Conservation (phyloP, 345 rosid genomes). For the Mangifera indica region DNA sequence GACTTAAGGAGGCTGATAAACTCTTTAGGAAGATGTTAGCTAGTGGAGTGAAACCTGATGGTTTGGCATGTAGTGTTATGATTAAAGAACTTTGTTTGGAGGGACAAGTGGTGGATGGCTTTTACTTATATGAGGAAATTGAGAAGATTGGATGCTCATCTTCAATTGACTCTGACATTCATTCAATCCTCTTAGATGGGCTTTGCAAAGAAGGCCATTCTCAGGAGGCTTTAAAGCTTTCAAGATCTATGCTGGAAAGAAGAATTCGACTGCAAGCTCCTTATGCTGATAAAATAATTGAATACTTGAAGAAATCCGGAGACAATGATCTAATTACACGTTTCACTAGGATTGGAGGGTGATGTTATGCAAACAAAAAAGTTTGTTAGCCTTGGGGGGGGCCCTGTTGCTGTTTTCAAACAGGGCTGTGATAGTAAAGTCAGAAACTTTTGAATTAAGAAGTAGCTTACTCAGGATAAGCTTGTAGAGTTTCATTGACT, state of each 20-base stretch:
- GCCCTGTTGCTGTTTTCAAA: not conserved
- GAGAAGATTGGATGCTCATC: constrained; percentile 46
- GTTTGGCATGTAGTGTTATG: constrained; percentile 63
- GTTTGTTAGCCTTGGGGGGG: not conserved
- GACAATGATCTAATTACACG: constrained; percentile 39
- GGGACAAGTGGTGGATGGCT: constrained; percentile 57
- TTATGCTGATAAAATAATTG: constrained; percentile 36
- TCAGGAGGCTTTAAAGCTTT: constrained; percentile 66
- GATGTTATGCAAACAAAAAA: constrained; percentile 14
- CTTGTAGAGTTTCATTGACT: too few species aligned
- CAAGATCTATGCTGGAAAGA: constrained; percentile 50
- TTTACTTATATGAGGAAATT: constrained; percentile 47
- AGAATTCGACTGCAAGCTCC: constrained; percentile 39
- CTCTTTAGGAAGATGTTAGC: constrained; percentile 51
- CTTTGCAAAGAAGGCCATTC: constrained; percentile 45
- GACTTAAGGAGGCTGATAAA: constrained; percentile 55
- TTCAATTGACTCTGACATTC: constrained; percentile 62
- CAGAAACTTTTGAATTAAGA: not conserved
- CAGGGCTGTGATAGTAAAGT: not conserved
- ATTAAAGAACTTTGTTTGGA: constrained; percentile 54
- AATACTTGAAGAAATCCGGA: constrained; percentile 43
- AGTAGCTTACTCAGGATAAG: not conserved
- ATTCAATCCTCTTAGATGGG: constrained; percentile 51
- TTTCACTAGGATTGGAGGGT: constrained; percentile 27
- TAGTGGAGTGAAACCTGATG: constrained; percentile 59